Base-by-base conservation (phyloP, 1,139 yeast species). In the Debaryomyces coudertii region DNA sequence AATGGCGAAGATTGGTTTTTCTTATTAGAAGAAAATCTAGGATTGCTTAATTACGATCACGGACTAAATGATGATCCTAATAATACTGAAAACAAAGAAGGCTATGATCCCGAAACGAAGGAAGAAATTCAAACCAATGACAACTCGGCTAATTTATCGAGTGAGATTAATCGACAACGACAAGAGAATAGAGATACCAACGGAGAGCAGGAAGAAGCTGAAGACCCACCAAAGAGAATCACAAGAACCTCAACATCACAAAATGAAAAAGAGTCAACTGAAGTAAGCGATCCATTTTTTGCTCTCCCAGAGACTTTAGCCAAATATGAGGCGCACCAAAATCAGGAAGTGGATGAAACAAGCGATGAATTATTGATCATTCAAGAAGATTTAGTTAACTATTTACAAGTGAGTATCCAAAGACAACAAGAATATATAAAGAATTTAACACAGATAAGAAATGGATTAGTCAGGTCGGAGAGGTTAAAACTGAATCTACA, bases 371-470 rank as follows among this genome's bases (percentile, higher is more conserved):
- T 62, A 34, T 52, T 57, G 7, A 49, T 50, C 14, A 55, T 71
- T n/a, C 68, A 71, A 51, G 76, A 71, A 44, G 79, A 75, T 40
- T 63, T 75, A 50, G 65, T 72, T 42, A 75, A 73, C 52, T 73
- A 71, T 51, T 58, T 75, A 40, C 80, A 75, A 53, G 78, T 75
- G 37, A 71, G 79, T 51, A 73, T 90, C 43, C 98, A 93, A 66
- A 77, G 97, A 60, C 90, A 90, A 58, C 92, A 89, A 61, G 98
- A 93, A 65, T 92, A 87, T 62, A 85, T 90, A 46, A 79, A 95
- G 57, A 87, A 90, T 52, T 72, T 93, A 62, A 73, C 81, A 20
- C 79, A 76, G 36, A 79, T 93, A 39, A 77, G 97, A 53, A 78
- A 78, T 57, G 95, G 92, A 1, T 70, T 92, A 22, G 82, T 87